phyloP scores from a whole-genome alignment of 1,139 yeast species.

The Yamadazyma aaseri region DNA sequence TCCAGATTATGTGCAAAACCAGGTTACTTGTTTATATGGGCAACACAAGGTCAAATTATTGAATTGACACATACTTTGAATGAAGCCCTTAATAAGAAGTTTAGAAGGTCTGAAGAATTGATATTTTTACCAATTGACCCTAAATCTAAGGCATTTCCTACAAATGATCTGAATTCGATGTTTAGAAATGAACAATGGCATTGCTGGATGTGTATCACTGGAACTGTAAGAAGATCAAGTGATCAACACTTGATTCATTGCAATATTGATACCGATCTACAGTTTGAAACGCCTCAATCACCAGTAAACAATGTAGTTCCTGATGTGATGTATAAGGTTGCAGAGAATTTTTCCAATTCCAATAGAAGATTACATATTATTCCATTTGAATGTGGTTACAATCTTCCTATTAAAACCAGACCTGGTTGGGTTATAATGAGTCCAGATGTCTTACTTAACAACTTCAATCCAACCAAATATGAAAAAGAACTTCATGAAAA shows the following conservation, averaged over 20 bases:
- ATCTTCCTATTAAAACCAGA: slow-evolving; percentile 65
- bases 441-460: slow-evolving; percentile 76
- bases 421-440: slow-evolving; percentile 91
- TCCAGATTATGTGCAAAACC: slow-evolving; percentile 77
- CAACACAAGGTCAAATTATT: slow-evolving; percentile 67
- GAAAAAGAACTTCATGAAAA: slow-evolving; percentile 32
- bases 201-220: slow-evolving; percentile 96
- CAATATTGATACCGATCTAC: slow-evolving; percentile 86
- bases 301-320: slow-evolving; percentile 52
- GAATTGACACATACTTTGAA: slow-evolving; percentile 59
- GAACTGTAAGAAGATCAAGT: slow-evolving; percentile 82
- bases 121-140: slow-evolving; percentile 64
- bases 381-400: slow-evolving; percentile 64
- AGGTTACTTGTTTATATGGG: slow-evolving; percentile 85
- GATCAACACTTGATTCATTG: slow-evolving; percentile 88
- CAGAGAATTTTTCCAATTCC: slow-evolving; percentile 88
- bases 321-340: slow-evolving; percentile 70
- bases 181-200: slow-evolving; percentile 73
- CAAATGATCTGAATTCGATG: slow-evolving; percentile 19
- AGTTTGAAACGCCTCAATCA: slow-evolving; percentile 39
- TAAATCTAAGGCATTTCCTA: slow-evolving; percentile 59
- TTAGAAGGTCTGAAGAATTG: slow-evolving; percentile 85
- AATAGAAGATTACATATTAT: slow-evolving; percentile 80
- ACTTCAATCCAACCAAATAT: slow-evolving; percentile 48
- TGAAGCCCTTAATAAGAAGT: slow-evolving; percentile 68